Base-by-base conservation (phyloP, 208 protist genomes). In the Trypanosoma vivax region DNA sequence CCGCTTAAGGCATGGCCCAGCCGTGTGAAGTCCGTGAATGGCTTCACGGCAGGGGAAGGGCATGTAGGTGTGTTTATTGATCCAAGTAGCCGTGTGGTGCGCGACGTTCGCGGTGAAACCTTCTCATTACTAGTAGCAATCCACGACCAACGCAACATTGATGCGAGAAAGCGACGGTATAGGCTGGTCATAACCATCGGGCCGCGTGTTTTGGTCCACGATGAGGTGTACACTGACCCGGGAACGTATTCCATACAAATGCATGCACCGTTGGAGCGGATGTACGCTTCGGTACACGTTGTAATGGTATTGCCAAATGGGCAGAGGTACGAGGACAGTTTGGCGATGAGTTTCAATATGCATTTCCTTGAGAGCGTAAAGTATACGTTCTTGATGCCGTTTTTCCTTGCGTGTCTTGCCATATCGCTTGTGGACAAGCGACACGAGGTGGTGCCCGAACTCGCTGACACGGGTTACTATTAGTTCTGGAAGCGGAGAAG, bases 341-440 rank as follows among this genome's bases (percentile, higher is more conserved):
- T 87, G 34, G 25, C 87, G 7, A 51, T 90, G 39, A 83, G 77
- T 53, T 90, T 94, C 54, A 90, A 94, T 54, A 81, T 88, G 68
- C 63, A 91, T 40, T 94, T 89, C 35, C 61, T 92, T 41, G 70
- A 83, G 28, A 76, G 78, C 23, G 68, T 91, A 28, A 94, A 94
- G 54, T 80, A 76, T 51, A 69, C 73, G 1, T 70, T 94, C 39
- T 10, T 94, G 9, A 35, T 89, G n/a, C 87, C 87, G 1, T 90
- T 91, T 64, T 19, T 89, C 16, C 14, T 72, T 0, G 70, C 76
- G 10, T 73, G 55, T 18, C 48, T 69, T 18, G 79, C 77, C 3
- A 60, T 90, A 19, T 77, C 79, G 52, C 65, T 85, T 41, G 75
- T 90, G 14, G 70, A 78, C 41, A 61, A 72, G 48, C 70, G 68